Conservation (phyloP, 2,329 filamentous ascomycete species). For the Aspergillus awamori region DNA sequence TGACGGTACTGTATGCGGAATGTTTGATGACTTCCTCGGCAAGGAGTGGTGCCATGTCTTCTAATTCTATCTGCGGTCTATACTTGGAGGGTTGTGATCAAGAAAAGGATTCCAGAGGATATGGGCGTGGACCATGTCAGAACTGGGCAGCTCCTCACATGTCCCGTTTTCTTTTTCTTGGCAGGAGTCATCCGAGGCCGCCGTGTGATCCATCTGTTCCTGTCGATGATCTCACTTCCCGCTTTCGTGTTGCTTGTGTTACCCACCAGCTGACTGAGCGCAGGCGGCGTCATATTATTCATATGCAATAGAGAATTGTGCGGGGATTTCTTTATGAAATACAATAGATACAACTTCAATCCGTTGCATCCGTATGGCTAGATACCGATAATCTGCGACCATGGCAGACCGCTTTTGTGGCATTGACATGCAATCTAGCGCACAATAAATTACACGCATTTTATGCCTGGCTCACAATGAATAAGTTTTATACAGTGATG, state of each 20-base stretch:
- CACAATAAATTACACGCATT: no score
- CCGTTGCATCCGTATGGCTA: neutral
- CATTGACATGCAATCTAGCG: no score
- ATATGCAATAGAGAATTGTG: no score
- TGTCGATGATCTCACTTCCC: conserved; percentile 1
- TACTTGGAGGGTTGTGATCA: neutral
- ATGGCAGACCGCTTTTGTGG: no score
- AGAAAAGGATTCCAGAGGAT: neutral
- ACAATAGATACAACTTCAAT: neutral
- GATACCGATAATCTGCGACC: neutral
- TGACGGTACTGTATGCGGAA: conserved; percentile 34
- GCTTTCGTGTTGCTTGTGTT: neutral
- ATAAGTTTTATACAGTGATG: no score
- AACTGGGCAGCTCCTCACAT: conserved; percentile 6
- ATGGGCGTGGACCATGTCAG: neutral
- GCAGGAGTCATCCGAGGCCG: neutral
- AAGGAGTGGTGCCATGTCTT: conserved; percentile 30
- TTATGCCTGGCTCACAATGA: no score
- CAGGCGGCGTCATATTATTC: neutral
- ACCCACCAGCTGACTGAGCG: neutral
- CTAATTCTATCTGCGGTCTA: neutral
- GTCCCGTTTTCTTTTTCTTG: conserved; percentile 3
- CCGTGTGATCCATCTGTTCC: conserved; percentile 1
- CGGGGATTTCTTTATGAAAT: no score
- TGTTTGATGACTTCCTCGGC: conserved; percentile 37